phyloP scores from a whole-genome alignment of 1,284 basidiomycete genomes.

The Xerocomus amazonicus region DNA sequence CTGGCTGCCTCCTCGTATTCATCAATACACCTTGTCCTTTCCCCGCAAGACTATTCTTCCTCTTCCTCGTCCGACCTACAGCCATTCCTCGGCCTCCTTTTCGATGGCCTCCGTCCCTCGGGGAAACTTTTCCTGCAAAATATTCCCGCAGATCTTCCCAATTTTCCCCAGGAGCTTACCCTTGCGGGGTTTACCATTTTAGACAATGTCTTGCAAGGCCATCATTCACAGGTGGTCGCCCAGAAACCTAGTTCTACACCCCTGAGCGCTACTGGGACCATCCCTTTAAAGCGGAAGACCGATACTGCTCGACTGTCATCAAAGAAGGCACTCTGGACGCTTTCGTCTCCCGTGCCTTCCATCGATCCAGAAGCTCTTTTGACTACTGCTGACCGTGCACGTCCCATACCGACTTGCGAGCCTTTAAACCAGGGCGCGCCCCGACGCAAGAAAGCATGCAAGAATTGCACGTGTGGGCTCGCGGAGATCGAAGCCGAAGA shows the following conservation, averaged over 20 bases:
- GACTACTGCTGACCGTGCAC: constrained; percentile 67
- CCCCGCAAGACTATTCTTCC: constrained; percentile 55
- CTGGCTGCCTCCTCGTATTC: constrained; percentile 56
- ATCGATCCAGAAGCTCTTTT: constrained; percentile 77
- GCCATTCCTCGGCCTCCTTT: constrained; percentile 55
- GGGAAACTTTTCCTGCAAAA: constrained; percentile 68
- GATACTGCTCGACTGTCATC: constrained; percentile 59
- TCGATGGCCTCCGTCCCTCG: constrained; percentile 53
- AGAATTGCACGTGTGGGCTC: constrained; percentile 89
- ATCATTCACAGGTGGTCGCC: constrained; percentile 46
- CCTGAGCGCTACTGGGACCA: constrained; percentile 35
- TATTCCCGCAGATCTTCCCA: constrained; percentile 41
- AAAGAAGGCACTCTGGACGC: constrained; percentile 78
- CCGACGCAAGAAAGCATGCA: constrained; percentile 87
- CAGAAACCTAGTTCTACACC: constrained; percentile 58
- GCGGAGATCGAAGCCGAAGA: constrained; percentile 90
- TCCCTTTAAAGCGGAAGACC: constrained; percentile 46
- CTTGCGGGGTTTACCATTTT: constrained; percentile 61
- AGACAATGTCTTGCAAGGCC: constrained; percentile 36
- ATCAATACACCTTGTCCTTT: constrained; percentile 61
- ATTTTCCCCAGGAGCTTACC: constrained; percentile 54
- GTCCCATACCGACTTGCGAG: constrained; percentile 66
- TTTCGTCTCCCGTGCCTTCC: constrained; percentile 57
- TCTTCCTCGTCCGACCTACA: constrained; percentile 49
- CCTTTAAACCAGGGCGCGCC: constrained; percentile 50